Base-by-base conservation (phyloP, 1,284 basidiomycete genomes). In the Ustilago sp. region DNA sequence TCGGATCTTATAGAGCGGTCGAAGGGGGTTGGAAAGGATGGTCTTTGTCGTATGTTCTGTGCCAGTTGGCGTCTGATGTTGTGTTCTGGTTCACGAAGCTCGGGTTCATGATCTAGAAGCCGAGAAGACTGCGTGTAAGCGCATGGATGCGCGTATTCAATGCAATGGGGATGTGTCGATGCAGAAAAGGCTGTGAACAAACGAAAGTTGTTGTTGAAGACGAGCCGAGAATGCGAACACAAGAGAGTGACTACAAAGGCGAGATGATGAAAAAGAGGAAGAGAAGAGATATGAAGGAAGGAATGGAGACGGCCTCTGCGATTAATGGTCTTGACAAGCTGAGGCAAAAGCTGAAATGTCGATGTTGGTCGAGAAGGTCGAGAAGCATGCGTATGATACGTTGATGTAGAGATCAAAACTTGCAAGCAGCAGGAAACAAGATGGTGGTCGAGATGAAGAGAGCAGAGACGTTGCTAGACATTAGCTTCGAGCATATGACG, bases 71-170 rank as follows among this genome's bases (percentile, higher is more conserved):
- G 32, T 59, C 59, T 32, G 59, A 35, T 65, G 38, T 32, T 66
- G 43, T 58, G 57, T 32, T 63, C 19, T 50, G 58, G 8, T 58
- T 50, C 9, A 52, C 12, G 23, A 68, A 57, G 61, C 65, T 53
- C 48, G 61, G 38, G 35, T 73, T 61, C 61, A 67, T 67, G 60
- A 47, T 73, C 65, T 67, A 61, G 45, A 53, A 35, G 38, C 34
- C 41, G 32, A 19, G 45, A 36, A 43, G 34, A 23, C 47, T 47
- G 12, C 17, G 8, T 23, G 41, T 3, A 17, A 36, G 59, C 54
- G 38, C 63, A 63, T 66, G 45, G 32, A 12, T 32, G 31, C 13
- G 28, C 48, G 31, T 31, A 15, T 28, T 32, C 31, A 28, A 31
- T 50, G 48, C 38, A 50, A 50, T 50, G 48, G 28, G 13, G 48